These are phyloP conservation scores for Russula compacta DNA, from an alignment of 768 basidiomycete genomes.

Conservation along the genomic window DNA sequence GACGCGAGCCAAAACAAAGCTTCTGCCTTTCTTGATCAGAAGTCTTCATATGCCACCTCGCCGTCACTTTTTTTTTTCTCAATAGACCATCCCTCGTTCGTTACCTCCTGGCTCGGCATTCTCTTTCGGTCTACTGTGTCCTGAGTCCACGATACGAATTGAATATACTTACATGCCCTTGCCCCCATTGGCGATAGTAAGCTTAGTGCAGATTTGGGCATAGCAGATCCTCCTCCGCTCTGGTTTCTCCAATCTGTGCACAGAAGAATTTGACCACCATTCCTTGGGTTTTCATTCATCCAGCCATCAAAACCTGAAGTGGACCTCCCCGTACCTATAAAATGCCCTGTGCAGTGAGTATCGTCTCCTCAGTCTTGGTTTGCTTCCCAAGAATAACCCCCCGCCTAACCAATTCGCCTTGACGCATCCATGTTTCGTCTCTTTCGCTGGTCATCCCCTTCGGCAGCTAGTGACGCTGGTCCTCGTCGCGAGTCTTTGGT, in stretches of 20 bases:
- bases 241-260: neutral
- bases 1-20: constrained; percentile 5
- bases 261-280: neutral
- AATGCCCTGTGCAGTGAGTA: constrained; percentile 4
- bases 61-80: constrained; percentile 7
- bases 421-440: constrained; percentile 3
- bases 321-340: constrained; percentile 12
- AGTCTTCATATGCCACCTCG: constrained; percentile 12
- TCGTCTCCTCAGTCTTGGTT: neutral
- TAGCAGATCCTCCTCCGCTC: neutral
- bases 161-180: constrained; percentile 2
- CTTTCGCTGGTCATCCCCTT: constrained; percentile 11
- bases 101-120: constrained; percentile 1
- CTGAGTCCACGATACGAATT: constrained; percentile 3
- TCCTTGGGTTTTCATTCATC: constrained; percentile 8
- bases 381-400: constrained; percentile 3
- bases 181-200: constrained; percentile 12
- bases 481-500: neutral
- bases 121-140: constrained; percentile 10
- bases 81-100: constrained; percentile 4
- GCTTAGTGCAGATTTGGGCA: constrained; percentile 14
- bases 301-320: neutral
- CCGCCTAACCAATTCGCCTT: neutral
- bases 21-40: constrained; percentile 15
- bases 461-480: constrained; percentile 1